Percentiles rank a stretch among this genome's conserved stretches.
phyloP scores from a whole-genome alignment of 2,329 filamentous ascomycete genomes.

The Colletotrichum acutatum region DNA sequence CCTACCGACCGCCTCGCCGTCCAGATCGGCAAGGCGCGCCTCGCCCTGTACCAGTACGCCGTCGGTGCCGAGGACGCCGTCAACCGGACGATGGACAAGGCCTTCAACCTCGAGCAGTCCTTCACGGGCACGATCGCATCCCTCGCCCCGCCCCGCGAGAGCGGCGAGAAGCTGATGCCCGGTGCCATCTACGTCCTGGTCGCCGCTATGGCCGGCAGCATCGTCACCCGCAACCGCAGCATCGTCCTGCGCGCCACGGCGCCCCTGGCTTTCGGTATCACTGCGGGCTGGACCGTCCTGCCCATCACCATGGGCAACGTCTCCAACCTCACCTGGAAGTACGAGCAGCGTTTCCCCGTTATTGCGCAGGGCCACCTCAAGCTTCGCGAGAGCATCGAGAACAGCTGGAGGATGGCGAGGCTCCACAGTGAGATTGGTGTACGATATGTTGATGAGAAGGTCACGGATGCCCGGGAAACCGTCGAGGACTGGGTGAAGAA shows the following conservation, averaged over 20 bases:
- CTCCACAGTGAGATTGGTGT: conserved; percentile 78
- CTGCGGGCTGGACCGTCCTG: conserved; percentile 84
- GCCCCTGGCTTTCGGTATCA: conserved; percentile 83
- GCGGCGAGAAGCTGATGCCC: conserved; percentile 89
- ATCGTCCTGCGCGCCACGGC: conserved; percentile 81
- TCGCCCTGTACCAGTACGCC: conserved; percentile 83
- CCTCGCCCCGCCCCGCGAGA: conserved; percentile 86
- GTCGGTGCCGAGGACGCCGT: conserved; percentile 81
- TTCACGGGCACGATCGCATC: conserved; percentile 91
- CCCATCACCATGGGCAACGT: conserved; percentile 93
- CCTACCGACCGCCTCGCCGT: conserved; percentile 90
- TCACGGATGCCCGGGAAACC: conserved; percentile 77
- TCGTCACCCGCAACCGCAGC: conserved; percentile 88
- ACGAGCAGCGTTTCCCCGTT: conserved; percentile 88
- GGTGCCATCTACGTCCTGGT: conserved; percentile 93
- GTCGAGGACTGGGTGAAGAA: conserved; percentile 93
- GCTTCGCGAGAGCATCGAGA: conserved; percentile 74
- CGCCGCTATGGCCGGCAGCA: conserved; percentile 93
- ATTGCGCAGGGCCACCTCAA: conserved; percentile 84
- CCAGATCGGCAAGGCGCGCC: conserved; percentile 82
- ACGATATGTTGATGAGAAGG: conserved; percentile 82
- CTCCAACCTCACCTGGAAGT: conserved; percentile 87
- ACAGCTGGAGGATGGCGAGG: conserved; percentile 78
- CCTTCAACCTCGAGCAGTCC: conserved; percentile 86
- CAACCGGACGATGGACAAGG: conserved; percentile 83